These are phyloP conservation scores for Thraustotheca clavata DNA, from an alignment of 352 stramenopile genomes.

Conservation along the genomic window DNA sequence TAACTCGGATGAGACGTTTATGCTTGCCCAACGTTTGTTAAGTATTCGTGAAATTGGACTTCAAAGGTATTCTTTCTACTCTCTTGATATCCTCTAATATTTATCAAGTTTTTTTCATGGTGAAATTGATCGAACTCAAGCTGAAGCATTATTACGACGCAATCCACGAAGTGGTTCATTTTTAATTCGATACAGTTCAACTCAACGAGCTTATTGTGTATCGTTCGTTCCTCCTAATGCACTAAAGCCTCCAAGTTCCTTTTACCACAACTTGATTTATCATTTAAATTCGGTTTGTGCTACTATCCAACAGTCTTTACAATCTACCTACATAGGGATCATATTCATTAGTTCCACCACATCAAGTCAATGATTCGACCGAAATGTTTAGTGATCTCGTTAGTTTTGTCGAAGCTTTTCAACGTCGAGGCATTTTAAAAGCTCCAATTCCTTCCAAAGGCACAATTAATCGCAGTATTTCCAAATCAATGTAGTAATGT, in stretches of 20 bases:
- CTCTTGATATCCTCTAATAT: not conserved
- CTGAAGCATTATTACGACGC: conserved; percentile 35
- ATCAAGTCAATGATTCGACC: conserved; percentile 41
- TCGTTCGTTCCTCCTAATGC: conserved; percentile 41
- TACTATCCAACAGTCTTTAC: not conserved
- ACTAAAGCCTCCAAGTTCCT: conserved; percentile 24
- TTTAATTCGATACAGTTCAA: conserved; percentile 57
- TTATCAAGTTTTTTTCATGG: conserved; percentile 53
- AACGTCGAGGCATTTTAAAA: conserved; percentile 51
- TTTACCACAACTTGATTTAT: conserved; percentile 64
- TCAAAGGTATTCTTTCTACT: conserved; percentile 25
- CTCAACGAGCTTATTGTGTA: conserved; percentile 50
- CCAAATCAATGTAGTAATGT: not conserved
- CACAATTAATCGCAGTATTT: conserved; percentile 9
- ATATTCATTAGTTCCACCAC: conserved; percentile 48
- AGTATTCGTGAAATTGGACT: conserved; percentile 49
- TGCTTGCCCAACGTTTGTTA: conserved; percentile 45
- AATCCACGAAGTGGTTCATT: conserved; percentile 37
- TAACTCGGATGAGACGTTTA: conserved; percentile 55
- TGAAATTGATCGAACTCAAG: conserved; percentile 47
- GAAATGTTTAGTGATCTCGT: conserved; percentile 55
- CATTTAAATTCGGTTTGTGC: conserved; percentile 31
- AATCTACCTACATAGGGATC: conserved; percentile 27
- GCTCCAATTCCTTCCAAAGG: conserved; percentile 32
- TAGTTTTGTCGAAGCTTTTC: conserved; percentile 67